phyloP scores from a whole-genome alignment of 768 basidiomycete genomes.

The Dacryopinax spathularia region DNA sequence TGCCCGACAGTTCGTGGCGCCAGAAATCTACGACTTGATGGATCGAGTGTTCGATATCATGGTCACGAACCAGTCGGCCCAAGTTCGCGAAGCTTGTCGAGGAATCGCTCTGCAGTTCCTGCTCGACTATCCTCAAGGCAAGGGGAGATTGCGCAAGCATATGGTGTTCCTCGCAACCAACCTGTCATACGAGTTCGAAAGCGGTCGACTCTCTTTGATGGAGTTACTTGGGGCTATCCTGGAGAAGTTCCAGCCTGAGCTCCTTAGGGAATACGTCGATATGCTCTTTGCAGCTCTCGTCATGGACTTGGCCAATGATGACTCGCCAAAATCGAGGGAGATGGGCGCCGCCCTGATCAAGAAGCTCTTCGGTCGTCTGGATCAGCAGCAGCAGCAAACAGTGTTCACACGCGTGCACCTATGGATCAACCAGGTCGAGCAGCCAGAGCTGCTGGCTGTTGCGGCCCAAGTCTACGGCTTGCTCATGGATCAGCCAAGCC shows the following conservation, averaged over 20 bases:
- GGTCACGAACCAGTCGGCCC: slow-evolving; percentile 81
- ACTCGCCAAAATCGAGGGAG: slow-evolving; percentile 74
- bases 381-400: slow-evolving; percentile 39
- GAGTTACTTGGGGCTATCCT: slow-evolving; percentile 78
- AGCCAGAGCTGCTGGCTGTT: slow-evolving; percentile 51
- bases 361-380: slow-evolving; percentile 53
- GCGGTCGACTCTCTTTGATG: slow-evolving; percentile 84
- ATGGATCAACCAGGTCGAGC: slow-evolving; percentile 56
- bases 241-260: slow-evolving; percentile 60
- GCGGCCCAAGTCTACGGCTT: slow-evolving; percentile 75
- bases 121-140: slow-evolving; percentile 93
- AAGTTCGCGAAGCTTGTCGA: slow-evolving; percentile 84
- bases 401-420: slow-evolving; percentile 59
- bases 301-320: slow-evolving; percentile 88
- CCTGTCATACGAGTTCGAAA: slow-evolving; percentile 77
- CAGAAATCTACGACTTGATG: slow-evolving; percentile 96
- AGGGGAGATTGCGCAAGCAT: slow-evolving; percentile 71
- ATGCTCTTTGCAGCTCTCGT: slow-evolving; percentile 83
- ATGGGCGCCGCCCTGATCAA: slow-evolving; percentile 78
- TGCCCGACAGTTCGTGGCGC: slow-evolving; percentile 78
- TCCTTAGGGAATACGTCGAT: slow-evolving; percentile 70
- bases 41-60: slow-evolving; percentile 79
- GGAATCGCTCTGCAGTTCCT: slow-evolving; percentile 83
- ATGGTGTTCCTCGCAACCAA: slow-evolving; percentile 90
- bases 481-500: slow-evolving; percentile 37